These are phyloP conservation scores for Fusarium tricinctum DNA, from an alignment of 2,329 filamentous ascomycete genomes.

Conservation along the genomic window DNA sequence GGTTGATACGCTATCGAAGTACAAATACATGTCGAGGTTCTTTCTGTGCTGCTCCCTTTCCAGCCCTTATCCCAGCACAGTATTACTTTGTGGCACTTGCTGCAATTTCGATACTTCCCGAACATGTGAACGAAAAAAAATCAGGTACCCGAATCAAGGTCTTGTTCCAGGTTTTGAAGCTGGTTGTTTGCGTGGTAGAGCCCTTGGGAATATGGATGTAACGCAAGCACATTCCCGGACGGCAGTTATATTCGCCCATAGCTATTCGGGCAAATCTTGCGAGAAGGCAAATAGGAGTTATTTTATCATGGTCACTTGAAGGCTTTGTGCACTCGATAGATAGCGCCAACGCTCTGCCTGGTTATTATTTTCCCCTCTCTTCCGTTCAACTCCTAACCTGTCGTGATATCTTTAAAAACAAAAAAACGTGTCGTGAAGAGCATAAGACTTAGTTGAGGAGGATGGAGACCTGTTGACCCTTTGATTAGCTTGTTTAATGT, in stretches of 20 bases:
- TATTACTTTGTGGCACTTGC: constrained; percentile 12
- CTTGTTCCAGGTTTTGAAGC: constrained; percentile 13
- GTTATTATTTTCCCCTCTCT: constrained; percentile 16
- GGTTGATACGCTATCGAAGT: constrained; percentile 16
- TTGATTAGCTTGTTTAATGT: constrained; percentile 6
- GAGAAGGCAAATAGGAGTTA: constrained; percentile 12
- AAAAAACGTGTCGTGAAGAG: constrained; percentile 29
- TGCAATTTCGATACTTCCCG: neutral
- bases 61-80: constrained; percentile 2
- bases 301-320: constrained; percentile 28
- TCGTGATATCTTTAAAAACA: constrained; percentile 43
- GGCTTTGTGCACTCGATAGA: constrained; percentile 25
- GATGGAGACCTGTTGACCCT: constrained; percentile 52
- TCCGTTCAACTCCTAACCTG: constrained; percentile 38
- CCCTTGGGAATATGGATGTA: constrained; percentile 6
- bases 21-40: neutral
- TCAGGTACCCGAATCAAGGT: constrained; percentile 6
- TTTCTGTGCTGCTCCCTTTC: constrained; percentile 5
- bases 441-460: constrained; percentile 54
- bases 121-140: neutral
- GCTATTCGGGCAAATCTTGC: constrained; percentile 9
- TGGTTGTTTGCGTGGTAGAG: constrained; percentile 7
- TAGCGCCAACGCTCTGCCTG: constrained; percentile 18
- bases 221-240: constrained; percentile 29
- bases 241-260: constrained; percentile 2